Evolutionary conservation across 768 basidiomycete genomes (phyloP).

Genomic region (Gautieria morchelliformis): DNA sequence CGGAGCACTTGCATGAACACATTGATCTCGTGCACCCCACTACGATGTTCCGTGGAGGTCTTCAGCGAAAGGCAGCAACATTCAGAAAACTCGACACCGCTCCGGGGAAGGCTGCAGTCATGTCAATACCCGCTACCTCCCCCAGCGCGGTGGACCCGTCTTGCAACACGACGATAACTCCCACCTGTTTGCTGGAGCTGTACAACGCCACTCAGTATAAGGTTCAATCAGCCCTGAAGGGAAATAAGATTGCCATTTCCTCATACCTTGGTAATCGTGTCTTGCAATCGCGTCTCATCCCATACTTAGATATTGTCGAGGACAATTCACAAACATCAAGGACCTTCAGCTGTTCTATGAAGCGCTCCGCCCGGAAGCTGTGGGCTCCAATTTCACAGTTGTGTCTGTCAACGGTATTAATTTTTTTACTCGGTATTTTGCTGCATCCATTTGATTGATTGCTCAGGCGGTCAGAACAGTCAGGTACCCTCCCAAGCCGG

Average conservation of each 20-base stretch:
- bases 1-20: constrained; percentile 45
- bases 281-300: background rate
- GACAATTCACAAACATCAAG: background rate
- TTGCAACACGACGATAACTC: constrained; percentile 25
- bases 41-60: constrained; percentile 45
- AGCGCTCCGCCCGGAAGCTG: constrained; percentile 22
- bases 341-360: constrained; percentile 24
- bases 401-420: constrained; percentile 44
- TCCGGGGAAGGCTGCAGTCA: background rate
- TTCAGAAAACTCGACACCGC: constrained; percentile 1
- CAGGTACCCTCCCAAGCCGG: constrained; percentile 48
- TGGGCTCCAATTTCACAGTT: constrained; percentile 38
- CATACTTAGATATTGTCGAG: background rate
- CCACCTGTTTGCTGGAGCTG: constrained; percentile 23
- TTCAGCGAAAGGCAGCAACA: background rate
- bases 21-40: constrained; percentile 66
- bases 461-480: constrained; percentile 48
- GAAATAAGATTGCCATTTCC: constrained; percentile 25
- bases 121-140: background rate
- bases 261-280: constrained; percentile 24
- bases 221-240: constrained; percentile 12
- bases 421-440: background rate
- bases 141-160: constrained; percentile 9
- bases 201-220: constrained; percentile 24
- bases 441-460: constrained; percentile 7